These are phyloP conservation scores for Panicum virgatum DNA, from an alignment of 202 grass and related monocot genomes.

Conservation along the genomic window DNA sequence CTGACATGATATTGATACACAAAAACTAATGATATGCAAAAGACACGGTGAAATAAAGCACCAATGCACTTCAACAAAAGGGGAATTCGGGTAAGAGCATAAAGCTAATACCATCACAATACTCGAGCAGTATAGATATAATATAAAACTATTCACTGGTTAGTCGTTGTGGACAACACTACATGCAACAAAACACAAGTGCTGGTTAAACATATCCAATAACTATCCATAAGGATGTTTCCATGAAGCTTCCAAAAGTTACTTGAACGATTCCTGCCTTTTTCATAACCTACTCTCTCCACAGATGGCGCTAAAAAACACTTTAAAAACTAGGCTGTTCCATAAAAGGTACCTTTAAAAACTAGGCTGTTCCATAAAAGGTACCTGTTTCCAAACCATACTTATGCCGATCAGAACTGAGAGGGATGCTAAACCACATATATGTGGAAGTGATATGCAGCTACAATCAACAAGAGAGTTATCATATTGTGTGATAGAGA, in stretches of 20 bases:
- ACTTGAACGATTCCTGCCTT: background rate
- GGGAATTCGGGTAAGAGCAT: background rate
- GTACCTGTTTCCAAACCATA: conserved; percentile 8
- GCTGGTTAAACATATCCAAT: conserved; percentile 12
- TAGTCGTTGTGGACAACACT: background rate
- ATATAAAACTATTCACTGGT: background rate
- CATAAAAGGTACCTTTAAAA: background rate
- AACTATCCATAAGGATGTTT: background rate
- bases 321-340: background rate
- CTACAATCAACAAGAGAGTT: conserved; percentile 21
- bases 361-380: background rate
- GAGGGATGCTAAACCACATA: conserved; percentile 5
- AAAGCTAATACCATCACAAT: background rate
- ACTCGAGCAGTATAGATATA: background rate
- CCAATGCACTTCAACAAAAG: conserved; percentile 11
- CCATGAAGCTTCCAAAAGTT: background rate
- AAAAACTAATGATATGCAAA: conserved; percentile 18
- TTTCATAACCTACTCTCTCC: conserved; percentile 21
- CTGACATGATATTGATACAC: background rate
- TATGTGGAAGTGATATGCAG: conserved; percentile 14
- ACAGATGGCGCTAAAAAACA: conserved; percentile 4
- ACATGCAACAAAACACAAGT: conserved; percentile 18
- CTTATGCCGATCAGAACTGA: conserved; percentile 8
- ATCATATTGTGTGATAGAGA: conserved; percentile 13
- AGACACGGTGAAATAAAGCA: background rate